Conservation (phyloP, 805 yeast species). For the Kurtzmaniella cleridarum region DNA sequence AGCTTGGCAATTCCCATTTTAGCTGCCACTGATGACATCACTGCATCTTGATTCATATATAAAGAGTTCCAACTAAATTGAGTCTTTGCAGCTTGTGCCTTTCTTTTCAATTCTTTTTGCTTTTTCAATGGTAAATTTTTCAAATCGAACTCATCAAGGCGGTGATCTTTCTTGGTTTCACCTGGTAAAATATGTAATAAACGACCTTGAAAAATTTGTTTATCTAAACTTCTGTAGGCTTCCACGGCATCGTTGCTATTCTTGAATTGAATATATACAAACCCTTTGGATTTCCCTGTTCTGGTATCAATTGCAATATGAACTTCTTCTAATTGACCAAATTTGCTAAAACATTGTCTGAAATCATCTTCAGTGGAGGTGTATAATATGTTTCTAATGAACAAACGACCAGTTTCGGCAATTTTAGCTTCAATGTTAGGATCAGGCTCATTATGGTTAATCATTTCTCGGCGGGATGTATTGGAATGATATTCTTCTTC, state of each 20-base stretch:
- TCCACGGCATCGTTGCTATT: constrained; percentile 64
- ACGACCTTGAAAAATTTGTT: constrained; percentile 90
- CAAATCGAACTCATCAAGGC: constrained; percentile 84
- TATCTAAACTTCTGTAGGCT: constrained; percentile 74
- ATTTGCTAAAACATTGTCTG: constrained; percentile 53
- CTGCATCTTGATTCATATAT: constrained; percentile 87
- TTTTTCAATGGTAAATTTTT: constrained; percentile 89
- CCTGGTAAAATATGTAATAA: constrained; percentile 86
- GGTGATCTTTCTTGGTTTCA: constrained; percentile 73
- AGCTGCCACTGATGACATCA: constrained; percentile 80
- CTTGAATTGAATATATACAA: constrained; percentile 76
- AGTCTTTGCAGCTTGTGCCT: constrained; percentile 75
- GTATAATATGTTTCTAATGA: constrained; percentile 81
- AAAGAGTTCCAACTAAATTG: constrained; percentile 95
- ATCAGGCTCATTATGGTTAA: constrained; percentile 28
- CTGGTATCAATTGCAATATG: constrained; percentile 90
- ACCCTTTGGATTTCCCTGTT: constrained; percentile 88
- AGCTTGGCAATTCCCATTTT: constrained; percentile 80
- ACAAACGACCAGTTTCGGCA: constrained; percentile 69
- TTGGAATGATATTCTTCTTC: constrained; percentile 12
- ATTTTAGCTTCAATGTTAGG: constrained; percentile 49
- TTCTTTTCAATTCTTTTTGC: constrained; percentile 78
- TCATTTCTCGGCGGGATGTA: background rate
- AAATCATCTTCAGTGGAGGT: constrained; percentile 78
- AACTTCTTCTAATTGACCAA: constrained; percentile 78